phyloP scores from a whole-genome alignment of 2,329 filamentous ascomycete genomes.

The Hypoxylon sp. region DNA sequence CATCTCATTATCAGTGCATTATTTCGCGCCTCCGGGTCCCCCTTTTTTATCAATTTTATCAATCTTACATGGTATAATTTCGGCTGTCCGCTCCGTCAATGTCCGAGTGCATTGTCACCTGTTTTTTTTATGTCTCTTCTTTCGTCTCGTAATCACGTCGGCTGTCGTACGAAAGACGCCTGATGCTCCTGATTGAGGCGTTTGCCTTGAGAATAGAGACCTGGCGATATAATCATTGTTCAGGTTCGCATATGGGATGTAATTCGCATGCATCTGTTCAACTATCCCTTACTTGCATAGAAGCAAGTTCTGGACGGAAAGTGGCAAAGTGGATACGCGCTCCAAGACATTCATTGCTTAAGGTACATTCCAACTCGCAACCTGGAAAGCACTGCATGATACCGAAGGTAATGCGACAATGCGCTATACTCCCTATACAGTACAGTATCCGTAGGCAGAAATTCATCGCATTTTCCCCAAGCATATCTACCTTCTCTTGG shows the following conservation, averaged over 20 bases:
- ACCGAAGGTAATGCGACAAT: too few species aligned
- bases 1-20: slow-evolving; percentile 31
- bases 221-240: not conserved
- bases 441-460: too few species aligned
- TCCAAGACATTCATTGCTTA: not conserved
- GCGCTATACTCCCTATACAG: too few species aligned
- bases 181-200: not conserved
- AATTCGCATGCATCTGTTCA: not conserved
- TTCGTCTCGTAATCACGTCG: not conserved
- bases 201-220: not conserved
- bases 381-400: too few species aligned
- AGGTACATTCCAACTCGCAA: too few species aligned
- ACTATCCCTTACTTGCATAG: not conserved
- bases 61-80: slow-evolving; percentile 25
- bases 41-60: slow-evolving; percentile 36
- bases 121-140: slow-evolving; percentile 19
- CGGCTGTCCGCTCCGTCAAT: slow-evolving; percentile 18
- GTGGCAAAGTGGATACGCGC: not conserved
- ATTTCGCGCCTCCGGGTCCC: slow-evolving; percentile 6
- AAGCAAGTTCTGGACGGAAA: not conserved
- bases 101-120: slow-evolving; percentile 39
- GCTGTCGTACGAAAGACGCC: slow-evolving; percentile 13
- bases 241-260: not conserved
- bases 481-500: too few species aligned
- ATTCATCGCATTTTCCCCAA: too few species aligned